Evolutionary conservation across 768 basidiomycete species (phyloP), one percentile per base, ranked within the genome.

Genomic region (Coprinopsis strossmayeri): DNA sequence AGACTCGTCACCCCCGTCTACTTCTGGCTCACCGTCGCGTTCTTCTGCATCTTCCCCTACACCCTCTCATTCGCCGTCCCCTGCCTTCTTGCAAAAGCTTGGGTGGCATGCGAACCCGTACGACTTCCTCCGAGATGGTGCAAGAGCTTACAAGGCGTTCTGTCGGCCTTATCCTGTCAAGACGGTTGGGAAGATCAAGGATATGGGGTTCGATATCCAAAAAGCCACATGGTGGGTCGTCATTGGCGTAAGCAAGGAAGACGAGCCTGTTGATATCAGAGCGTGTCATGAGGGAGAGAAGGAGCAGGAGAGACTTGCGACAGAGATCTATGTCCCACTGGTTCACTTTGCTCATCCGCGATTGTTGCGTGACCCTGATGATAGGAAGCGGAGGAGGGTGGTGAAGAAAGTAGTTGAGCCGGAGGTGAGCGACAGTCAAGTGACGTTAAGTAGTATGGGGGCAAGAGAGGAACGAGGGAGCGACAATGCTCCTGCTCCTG

Each of bases 271-370:
- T 17, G 11, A 15, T 24, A 21, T 35, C 25, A 7, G 58, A 64
- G 0, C 54, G 78, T 0, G 74, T 74, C 24, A 86, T 87, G 57
- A 67, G 66, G n/a, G 67, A 66, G 1, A 20, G 47, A 48, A 63
- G 15, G 59, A 59, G 4, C 61, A 63, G 1, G 69, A 70, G 15
- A 62, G 61, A 24, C 66, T 79, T 1, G 75, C 82, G n/a, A 97
- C 92, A 17, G 96, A 96, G 72, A 82, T 98, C 18, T 99, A 78
- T 62, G 63, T 98, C 1, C 96, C 96, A 3, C 72, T 91, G 42
- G 83, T 95, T 17, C 96, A 99, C 62, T 99, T 82, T 61, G 89
- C 85, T 2, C 72, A 74, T 52, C 54, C 53, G 39, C 54, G 63
- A 40, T 41, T 71, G 24, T 49, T 72, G 35, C 57, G 58, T 26